Base-by-base conservation (phyloP, 371 early-diverging fungal genomes). In the Sporodiniella umbellata region DNA sequence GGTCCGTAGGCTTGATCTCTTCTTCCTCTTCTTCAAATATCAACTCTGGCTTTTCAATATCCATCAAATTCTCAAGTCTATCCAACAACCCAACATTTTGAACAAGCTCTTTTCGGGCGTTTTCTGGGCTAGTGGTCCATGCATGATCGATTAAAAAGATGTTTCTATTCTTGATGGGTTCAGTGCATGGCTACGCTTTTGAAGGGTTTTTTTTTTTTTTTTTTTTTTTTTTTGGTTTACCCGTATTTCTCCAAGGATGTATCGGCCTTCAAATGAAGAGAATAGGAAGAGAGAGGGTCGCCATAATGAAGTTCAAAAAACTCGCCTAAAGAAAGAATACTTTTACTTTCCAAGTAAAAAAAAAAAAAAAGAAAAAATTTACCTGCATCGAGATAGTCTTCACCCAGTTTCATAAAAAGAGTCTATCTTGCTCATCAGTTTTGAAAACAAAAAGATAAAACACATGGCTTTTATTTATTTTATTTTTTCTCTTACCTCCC, bases 111-210 rank as follows among this genome's bases (percentile, higher is more conserved):
- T 77, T 63, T 21, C 65, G 68, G 1, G 80, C 84, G 18, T 62
- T 73, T 33, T 80, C 83, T 0, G 81, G 72, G 5, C 76, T 71
- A 17, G 86, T 87, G 4, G 88, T 87, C 88, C 88, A 87, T 19
- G 85, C 85, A 53, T 86, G 86, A 48, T 86, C 86, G 8, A 85
- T 66, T 48, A 87, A 56, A 53, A 84, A 87, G 40, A 87, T 83
- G 19, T 84, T 72, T 35, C 84, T 80, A 52, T 19, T 15, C 35
- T 8, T 11, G 8, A 12, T 1, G 22, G 7, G 17, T 33, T 1
- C 19, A n/a, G n/a, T n/a, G n/a, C n/a, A n/a, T n/a, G n/a, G n/a
- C n/a, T n/a, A n/a, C n/a, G n/a, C n/a, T n/a, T n/a, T n/a, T n/a
- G n/a, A n/a, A n/a, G n/a, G n/a, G n/a, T n/a, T n/a, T n/a, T n/a